Evolutionary conservation across 208 protist species (phyloP), one percentile per base, ranked within the genome.

Genomic region (Tetramitus jugosus): DNA sequence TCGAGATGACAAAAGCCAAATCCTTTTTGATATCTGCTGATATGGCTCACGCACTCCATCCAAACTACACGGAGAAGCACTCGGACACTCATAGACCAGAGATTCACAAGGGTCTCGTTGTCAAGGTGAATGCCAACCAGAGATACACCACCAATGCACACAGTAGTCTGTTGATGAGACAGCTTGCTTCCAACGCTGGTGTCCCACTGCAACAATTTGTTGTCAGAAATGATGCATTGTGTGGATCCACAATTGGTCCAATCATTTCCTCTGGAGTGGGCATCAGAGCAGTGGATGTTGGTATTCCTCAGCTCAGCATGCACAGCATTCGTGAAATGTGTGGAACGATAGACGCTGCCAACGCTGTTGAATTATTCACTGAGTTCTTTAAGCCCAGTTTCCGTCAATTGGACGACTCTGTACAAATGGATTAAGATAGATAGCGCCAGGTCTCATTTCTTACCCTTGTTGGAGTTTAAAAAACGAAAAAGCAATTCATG

Each of bases 181-280:
- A 84, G 65, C 42, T 97, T 2, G 94, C 93, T 8, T 83, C 86
- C 64, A 79, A 84, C 35, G 81, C 79, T 2, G 72, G 80, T 53
- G 82, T 94, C 26, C 91, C 91, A 26, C 39, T 84, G 7, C 81
- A 92, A 83, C 3, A 52, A 26, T 76, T 67, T 76, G 42, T 64
- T 31, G 76, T 72, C 6, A 92, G 93, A 65, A 98, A 98, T 80
- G 95, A 98, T 83, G 93, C 87, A 17, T 90, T 93, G 2, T 98
- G 96, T 80, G 96, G 96, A 3, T 92, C 87, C 0, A 98, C 96
- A 0, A 98, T 98, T 75, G 96, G 96, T 14, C 96, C 96, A 4
- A 98, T 98, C 76, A 83, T 96, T 4, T 89, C 94, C 0, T 80
- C 92, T 8, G 78, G 88, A 1, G 90, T 88, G 35, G 94, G 94